Evolutionary conservation across 208 protist genomes (phyloP).

Genomic region (Trypanosoma avium): DNA sequence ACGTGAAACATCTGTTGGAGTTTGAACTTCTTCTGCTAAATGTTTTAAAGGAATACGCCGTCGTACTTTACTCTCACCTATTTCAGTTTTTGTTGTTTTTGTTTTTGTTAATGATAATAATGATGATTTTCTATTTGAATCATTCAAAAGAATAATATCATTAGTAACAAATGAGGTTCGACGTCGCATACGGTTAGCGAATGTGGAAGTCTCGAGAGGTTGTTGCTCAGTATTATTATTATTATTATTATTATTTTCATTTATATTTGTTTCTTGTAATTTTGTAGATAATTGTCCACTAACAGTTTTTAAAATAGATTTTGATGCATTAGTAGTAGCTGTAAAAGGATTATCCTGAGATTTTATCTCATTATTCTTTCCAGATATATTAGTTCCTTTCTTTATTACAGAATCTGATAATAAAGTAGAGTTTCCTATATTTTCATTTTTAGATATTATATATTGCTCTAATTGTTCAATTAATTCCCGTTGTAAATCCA

Average conservation of each 20-base stretch:
- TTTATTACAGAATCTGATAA: too few species aligned
- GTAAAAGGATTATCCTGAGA: too few species aligned
- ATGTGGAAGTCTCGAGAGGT: background rate
- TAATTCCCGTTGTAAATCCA: constrained; percentile 23
- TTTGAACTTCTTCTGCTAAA: background rate
- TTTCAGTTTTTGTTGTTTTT: background rate
- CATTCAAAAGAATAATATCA: too few species aligned
- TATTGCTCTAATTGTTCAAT: constrained; percentile 8
- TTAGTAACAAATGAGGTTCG: background rate
- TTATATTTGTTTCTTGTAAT: too few species aligned
- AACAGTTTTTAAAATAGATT: too few species aligned
- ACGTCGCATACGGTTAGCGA: background rate
- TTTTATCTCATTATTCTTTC: too few species aligned
- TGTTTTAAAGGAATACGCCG: background rate
- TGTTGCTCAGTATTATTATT: background rate
- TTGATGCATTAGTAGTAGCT: too few species aligned
- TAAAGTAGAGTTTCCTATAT: background rate
- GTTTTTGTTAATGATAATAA: background rate
- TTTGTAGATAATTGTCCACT: too few species aligned
- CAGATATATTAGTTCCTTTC: too few species aligned
- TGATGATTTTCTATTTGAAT: too few species aligned
- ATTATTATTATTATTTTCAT: background rate
- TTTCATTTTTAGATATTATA: background rate
- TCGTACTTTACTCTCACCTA: background rate
- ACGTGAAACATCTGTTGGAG: background rate